A percentile compares a stretch with the other conserved stretches of the same genome.
Conservation (phyloP, 2,329 filamentous ascomycete genomes). For the Xylariaceae sp. region DNA sequence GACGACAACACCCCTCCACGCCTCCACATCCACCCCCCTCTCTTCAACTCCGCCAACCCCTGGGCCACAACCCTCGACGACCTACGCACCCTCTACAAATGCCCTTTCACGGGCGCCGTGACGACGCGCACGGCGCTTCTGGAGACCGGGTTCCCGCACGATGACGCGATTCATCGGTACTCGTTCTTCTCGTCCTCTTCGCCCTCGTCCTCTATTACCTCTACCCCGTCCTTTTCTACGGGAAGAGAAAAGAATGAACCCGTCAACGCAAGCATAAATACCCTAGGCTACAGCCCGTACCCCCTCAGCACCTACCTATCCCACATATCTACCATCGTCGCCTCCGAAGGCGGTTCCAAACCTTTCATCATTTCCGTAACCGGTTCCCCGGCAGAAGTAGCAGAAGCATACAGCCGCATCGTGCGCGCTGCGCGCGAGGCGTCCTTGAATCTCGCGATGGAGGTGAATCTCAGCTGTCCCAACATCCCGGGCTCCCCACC, state of each 20-base stretch:
- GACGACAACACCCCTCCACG: conserved; percentile 38
- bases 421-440: conserved; percentile 30
- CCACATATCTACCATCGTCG: neutral
- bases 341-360: conserved; percentile 45
- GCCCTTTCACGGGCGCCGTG: conserved; percentile 62
- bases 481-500: conserved; percentile 66
- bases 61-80: conserved; percentile 66
- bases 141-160: conserved; percentile 56
- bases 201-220: too few species aligned
- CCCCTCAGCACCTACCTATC: conserved; percentile 49
- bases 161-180: conserved; percentile 56
- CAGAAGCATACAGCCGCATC: conserved; percentile 50
- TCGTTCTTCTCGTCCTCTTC: conserved; percentile 53
- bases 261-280: conserved; percentile 55
- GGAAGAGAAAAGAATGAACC: too few species aligned
- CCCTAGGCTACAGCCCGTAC: conserved; percentile 66
- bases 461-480: conserved; percentile 74
- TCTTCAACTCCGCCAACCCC: conserved; percentile 70
- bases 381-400: conserved; percentile 55
- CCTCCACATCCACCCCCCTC: conserved; percentile 54
- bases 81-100: conserved; percentile 55
- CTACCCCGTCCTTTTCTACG: too few species aligned
- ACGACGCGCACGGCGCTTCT: conserved; percentile 68
- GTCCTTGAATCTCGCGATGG: conserved; percentile 55
- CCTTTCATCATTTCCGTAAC: conserved; percentile 68